phyloP scores from a whole-genome alignment of 2,329 filamentous ascomycete genomes.

The Apiospora phragmitis region DNA sequence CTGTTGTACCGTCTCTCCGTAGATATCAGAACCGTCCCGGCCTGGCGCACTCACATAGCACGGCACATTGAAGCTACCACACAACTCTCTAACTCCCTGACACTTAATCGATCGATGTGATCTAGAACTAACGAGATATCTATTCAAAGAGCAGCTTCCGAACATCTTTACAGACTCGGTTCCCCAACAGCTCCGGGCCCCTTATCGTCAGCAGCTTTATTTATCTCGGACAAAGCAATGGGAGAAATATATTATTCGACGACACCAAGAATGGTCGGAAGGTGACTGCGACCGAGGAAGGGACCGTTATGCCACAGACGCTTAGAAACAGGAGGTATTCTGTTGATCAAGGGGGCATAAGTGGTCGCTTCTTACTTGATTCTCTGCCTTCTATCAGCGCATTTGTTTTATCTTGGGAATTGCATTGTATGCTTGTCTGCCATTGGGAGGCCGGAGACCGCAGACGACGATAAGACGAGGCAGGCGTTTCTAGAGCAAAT shows the following conservation, averaged over 20 bases:
- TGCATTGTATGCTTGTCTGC: background rate
- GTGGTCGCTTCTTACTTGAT: background rate
- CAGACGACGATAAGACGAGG: background rate
- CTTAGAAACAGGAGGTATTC: background rate
- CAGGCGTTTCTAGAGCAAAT: constrained; percentile 10
- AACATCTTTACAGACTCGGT: background rate
- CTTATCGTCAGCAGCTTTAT: background rate
- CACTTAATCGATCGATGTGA: background rate
- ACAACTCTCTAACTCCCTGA: background rate
- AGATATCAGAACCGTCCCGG: background rate
- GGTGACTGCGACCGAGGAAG: background rate
- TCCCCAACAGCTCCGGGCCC: background rate
- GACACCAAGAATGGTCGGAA: background rate
- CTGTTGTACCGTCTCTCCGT: background rate
- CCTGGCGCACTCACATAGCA: background rate
- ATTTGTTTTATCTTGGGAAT: background rate
- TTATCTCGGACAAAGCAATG: background rate
- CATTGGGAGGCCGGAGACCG: background rate
- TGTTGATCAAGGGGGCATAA: background rate
- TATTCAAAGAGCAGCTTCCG: background rate
- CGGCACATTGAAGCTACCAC: background rate
- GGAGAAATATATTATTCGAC: background rate
- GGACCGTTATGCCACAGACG: background rate
- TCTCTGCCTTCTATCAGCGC: background rate
- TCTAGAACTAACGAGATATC: background rate